These are phyloP conservation scores for Cryoendolithus antarcticus DNA, from an alignment of 2,329 filamentous ascomycete species.

Conservation along the genomic window DNA sequence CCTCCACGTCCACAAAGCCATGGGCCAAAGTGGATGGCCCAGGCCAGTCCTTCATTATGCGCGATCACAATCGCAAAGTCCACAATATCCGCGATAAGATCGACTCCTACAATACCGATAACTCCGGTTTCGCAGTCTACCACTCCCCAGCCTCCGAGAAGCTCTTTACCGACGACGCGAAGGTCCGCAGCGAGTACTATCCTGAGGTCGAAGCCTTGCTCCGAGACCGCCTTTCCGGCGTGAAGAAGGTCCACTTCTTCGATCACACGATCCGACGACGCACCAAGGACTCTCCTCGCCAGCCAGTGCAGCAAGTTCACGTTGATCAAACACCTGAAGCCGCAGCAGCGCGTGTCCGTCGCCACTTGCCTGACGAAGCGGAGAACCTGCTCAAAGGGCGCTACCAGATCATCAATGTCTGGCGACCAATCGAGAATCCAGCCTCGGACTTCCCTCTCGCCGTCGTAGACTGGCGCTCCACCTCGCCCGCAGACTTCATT, in stretches of 20 bases:
- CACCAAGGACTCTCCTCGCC: conserved; percentile 42
- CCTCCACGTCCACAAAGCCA: conserved; percentile 36
- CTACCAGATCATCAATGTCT: conserved; percentile 59
- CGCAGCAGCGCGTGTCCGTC: conserved; percentile 47
- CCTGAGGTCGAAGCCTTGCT: conserved; percentile 48
- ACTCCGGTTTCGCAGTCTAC: conserved; percentile 46
- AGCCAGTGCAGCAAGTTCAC: conserved; percentile 58
- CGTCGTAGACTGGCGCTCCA: conserved; percentile 52
- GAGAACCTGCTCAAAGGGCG: conserved; percentile 45
- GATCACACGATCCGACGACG: conserved; percentile 57
- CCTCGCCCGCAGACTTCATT: conserved; percentile 45
- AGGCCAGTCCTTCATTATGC: conserved; percentile 40
- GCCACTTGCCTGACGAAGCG: conserved; percentile 47
- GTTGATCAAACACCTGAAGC: conserved; percentile 58
- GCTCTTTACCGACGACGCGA: conserved; percentile 42
- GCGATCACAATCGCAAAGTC: conserved; percentile 36
- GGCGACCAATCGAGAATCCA: conserved; percentile 53
- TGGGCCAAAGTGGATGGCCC: conserved; percentile 55
- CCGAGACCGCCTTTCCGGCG: conserved; percentile 39
- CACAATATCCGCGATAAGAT: conserved; percentile 42
- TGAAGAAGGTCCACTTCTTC: conserved; percentile 55
- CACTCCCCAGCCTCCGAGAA: conserved; percentile 41
- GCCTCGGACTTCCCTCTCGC: conserved; percentile 57
- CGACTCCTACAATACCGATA: conserved; percentile 42
- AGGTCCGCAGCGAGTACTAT: conserved; percentile 48